Conservation (phyloP, 2,329 filamentous ascomycete genomes). For the Cercospora berteroae region DNA sequence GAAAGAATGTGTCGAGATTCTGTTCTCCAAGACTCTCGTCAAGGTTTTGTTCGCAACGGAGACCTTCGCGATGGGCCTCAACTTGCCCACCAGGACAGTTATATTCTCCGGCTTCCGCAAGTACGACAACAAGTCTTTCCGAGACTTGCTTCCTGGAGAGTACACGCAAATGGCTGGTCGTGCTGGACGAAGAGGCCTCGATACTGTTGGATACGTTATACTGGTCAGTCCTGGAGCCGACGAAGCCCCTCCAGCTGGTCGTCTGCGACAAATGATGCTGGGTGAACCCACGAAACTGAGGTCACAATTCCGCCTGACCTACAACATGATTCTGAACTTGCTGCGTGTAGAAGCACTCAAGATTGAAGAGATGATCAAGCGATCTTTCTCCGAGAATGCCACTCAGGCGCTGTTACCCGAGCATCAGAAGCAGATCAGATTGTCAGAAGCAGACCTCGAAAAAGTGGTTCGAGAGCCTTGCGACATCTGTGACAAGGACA, state of each 20-base stretch:
- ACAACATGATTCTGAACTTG: slow-evolving; percentile 98
- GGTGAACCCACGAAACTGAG: slow-evolving; percentile 92
- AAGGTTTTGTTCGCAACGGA: slow-evolving; percentile 98
- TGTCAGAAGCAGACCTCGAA: slow-evolving; percentile 86
- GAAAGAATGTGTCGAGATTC: slow-evolving; percentile 94
- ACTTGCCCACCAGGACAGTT: slow-evolving; percentile 90
- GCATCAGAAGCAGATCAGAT: slow-evolving; percentile 89
- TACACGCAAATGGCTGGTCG: slow-evolving; percentile 99
- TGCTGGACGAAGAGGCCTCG: slow-evolving; percentile 87
- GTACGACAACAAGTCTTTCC: slow-evolving; percentile 87
- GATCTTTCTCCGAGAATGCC: slow-evolving; percentile 96
- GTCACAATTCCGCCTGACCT: slow-evolving; percentile 94
- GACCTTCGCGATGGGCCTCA: slow-evolving; percentile 97
- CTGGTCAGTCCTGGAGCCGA: slow-evolving; percentile 79
- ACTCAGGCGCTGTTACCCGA: slow-evolving; percentile 92
- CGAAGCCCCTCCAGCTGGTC: slow-evolving; percentile 80
- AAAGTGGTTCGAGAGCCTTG: slow-evolving; percentile 87
- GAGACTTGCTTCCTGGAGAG: slow-evolving; percentile 88
- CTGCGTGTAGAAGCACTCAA: slow-evolving; percentile 93
- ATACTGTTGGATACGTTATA: slow-evolving; percentile 90
- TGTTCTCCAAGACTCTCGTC: slow-evolving; percentile 91
- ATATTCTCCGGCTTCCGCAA: slow-evolving; percentile 97
- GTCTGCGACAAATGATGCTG: slow-evolving; percentile 89
- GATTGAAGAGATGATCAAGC: slow-evolving; percentile 99
- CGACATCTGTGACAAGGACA: slow-evolving; percentile 72